A percentile compares a stretch with the other conserved stretches of the same genome.
These are phyloP conservation scores for Lablab purpureus DNA, from an alignment of 306 rosid genomes.

Conservation along the genomic window DNA sequence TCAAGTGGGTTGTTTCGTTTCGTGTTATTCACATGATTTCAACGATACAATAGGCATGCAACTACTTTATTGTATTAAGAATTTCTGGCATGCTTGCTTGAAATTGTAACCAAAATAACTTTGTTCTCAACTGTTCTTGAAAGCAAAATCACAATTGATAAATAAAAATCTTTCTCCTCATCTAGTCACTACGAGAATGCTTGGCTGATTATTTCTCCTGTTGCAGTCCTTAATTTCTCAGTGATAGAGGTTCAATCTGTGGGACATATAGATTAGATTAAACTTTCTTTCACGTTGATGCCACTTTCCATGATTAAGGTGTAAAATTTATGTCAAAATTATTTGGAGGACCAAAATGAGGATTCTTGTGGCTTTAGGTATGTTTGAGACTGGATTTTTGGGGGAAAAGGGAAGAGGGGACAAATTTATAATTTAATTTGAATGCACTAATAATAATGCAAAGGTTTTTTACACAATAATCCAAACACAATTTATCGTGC, in stretches of 20 bases:
- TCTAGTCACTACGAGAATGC: too few species aligned
- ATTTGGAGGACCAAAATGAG: not conserved
- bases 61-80: not conserved
- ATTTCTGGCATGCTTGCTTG: not conserved
- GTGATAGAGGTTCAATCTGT: too few species aligned
- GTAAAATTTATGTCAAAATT: not conserved
- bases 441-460: not conserved
- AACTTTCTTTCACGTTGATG: not conserved
- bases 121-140: not conserved
- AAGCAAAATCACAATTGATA: not conserved
- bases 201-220: too few species aligned
- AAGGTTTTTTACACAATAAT: not conserved
- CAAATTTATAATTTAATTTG: not conserved
- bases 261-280: too few species aligned
- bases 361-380: not conserved
- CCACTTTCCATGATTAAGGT: not conserved
- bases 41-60: not conserved
- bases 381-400: not conserved
- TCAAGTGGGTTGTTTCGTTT: not conserved
- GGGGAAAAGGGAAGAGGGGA: not conserved
- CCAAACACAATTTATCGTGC: not conserved
- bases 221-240: too few species aligned
- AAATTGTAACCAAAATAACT: not conserved
- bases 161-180: not conserved
- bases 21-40: too few species aligned